Evolutionary conservation across 495 filamentous ascomycete species (phyloP).

Genomic region (Sabuloglossum arenarium): DNA sequence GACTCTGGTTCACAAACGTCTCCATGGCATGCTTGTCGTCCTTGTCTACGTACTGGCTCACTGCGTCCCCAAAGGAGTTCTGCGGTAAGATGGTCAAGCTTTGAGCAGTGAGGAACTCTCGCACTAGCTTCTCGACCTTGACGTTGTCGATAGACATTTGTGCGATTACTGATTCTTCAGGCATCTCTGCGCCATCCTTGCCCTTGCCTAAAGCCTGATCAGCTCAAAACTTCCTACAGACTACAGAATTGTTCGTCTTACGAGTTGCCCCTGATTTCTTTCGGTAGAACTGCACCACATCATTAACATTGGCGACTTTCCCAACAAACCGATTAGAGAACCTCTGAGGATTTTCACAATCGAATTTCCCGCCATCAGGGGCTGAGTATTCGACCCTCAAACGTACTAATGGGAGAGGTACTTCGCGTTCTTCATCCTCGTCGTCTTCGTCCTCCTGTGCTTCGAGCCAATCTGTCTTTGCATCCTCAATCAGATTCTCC

Average conservation of each 20-base stretch:
- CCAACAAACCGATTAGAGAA: constrained; percentile 87
- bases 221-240: not conserved
- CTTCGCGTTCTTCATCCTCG: constrained; percentile 28
- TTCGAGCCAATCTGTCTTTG: constrained; percentile 57
- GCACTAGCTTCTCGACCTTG: constrained; percentile 71
- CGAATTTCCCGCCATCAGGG: constrained; percentile 67
- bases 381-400: constrained; percentile 82
- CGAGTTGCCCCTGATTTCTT: constrained; percentile 41
- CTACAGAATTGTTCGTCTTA: not conserved
- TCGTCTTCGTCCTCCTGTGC: constrained; percentile 36
- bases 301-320: constrained; percentile 81
- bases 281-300: constrained; percentile 81
- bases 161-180: constrained; percentile 36
- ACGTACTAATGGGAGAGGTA: constrained; percentile 65
- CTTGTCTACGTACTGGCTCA: constrained; percentile 84
- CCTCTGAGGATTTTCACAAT: constrained; percentile 87
- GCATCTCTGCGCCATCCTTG: constrained; percentile 25
- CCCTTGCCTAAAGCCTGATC: constrained; percentile 5
- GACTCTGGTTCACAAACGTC: constrained; percentile 62
- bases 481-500: constrained; percentile 68
- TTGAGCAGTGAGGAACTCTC: constrained; percentile 65
- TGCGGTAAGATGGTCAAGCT: constrained; percentile 78
- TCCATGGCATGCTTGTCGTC: constrained; percentile 90
- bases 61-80: constrained; percentile 80
- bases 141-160: constrained; percentile 48